Base-by-base conservation (phyloP, 2,329 filamentous ascomycete species). In the Xylaria sp. region DNA sequence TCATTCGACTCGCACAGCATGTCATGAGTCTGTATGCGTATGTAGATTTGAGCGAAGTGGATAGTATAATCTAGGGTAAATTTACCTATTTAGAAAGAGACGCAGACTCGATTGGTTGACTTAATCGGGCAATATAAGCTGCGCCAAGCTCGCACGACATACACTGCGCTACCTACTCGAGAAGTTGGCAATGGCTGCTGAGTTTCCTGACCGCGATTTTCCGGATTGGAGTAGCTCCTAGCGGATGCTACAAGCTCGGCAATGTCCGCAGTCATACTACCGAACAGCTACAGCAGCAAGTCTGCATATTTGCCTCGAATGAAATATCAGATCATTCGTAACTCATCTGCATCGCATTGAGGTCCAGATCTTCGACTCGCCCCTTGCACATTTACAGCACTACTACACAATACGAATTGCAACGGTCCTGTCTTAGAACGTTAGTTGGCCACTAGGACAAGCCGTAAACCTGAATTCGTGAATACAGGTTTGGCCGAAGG, bases 291-390 rank as follows among this genome's bases (percentile, higher is more conserved):
- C 13, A 45, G 17, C 45, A n/a, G 49, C 38, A 54, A 17, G 33
- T 47, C 39, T 61, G 55, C 50, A 63, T 60, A 63, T 55, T 45
- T 42, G 29, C 27, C 55, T 63, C 31, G 54, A 33, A 29, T 20
- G 15, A 42, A 33, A 55, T 63, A 56, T 66, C 64, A 67, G 65
- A 63, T 67, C 65, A 67, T 63, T 38, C 31, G 39, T 33, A 42
- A 49, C 36, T 33, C 42, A 57, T 57, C 38, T 47, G 42, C 49
- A 45, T 39, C 31, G 61, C 33, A 44, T 55, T 49, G 45, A 10
- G 44, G 36, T 51, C 29, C 29, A 25, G 42, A 33, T 51, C 49
- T 31, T 15, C n/a, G 20, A 29, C 22, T 61, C 38, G 49, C 54
- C 64, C 58, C 54, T 56, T 60, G 53, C 53, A 63, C 61, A 36